Conservation (phyloP, 805 yeast species). For the Wickerhamiella sergipiensis region DNA sequence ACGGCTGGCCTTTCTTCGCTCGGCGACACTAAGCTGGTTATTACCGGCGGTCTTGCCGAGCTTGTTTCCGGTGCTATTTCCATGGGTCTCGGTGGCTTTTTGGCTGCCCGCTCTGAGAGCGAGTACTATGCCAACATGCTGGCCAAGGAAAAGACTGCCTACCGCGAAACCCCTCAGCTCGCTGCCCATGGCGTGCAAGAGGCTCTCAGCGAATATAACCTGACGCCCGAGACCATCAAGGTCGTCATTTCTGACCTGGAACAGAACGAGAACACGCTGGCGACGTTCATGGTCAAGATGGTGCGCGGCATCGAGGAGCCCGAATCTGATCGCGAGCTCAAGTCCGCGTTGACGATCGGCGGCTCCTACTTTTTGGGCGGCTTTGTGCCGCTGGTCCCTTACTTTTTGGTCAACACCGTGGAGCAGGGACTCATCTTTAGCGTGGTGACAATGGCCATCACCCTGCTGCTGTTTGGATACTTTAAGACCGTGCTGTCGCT, state of each 20-base stretch:
- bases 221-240: slow-evolving; percentile 57
- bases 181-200: slow-evolving; percentile 72
- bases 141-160: slow-evolving; percentile 18
- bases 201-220: slow-evolving; percentile 55
- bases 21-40: slow-evolving; percentile 80
- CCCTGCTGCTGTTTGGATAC: slow-evolving; percentile 78
- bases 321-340: slow-evolving; percentile 76
- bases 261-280: slow-evolving; percentile 59
- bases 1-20: slow-evolving; percentile 90
- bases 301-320: slow-evolving; percentile 95
- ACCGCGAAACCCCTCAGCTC: slow-evolving; percentile 19
- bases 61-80: slow-evolving; percentile 92
- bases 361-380: slow-evolving; percentile 84
- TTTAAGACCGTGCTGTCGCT: slow-evolving; percentile 73
- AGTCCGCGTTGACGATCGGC: slow-evolving; percentile 85
- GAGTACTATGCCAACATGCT: slow-evolving; percentile 22
- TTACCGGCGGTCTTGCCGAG: slow-evolving; percentile 97
- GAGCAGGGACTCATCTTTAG: slow-evolving; percentile 63
- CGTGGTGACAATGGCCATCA: slow-evolving; percentile 67
- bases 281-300: slow-evolving; percentile 73
- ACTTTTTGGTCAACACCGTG: slow-evolving; percentile 69
- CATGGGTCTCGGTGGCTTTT: slow-evolving; percentile 94
- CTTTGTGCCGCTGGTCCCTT: slow-evolving; percentile 79
- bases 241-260: slow-evolving; percentile 69
- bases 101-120: slow-evolving; percentile 82